Conservation (phyloP, 495 filamentous ascomycete species). For the Tuber magnatum region DNA sequence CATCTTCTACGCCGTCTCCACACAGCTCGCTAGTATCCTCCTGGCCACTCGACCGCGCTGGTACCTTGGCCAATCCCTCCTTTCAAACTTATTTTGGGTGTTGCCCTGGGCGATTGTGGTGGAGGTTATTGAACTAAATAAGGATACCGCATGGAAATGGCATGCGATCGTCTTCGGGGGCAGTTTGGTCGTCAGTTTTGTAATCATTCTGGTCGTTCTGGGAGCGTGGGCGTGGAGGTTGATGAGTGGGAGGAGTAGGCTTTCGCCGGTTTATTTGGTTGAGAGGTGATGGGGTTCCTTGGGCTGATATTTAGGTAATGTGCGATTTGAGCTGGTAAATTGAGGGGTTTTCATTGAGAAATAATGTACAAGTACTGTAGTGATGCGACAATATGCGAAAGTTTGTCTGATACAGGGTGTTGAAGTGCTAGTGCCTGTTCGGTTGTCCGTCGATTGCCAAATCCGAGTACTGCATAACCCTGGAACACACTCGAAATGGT, state of each 20-base stretch:
- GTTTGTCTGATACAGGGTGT: neutral
- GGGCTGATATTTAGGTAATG: neutral
- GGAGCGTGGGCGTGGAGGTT: conserved; percentile 53
- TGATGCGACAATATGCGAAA: neutral
- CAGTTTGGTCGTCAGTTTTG: conserved; percentile 59
- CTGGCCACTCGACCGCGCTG: conserved; percentile 59
- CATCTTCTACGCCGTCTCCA: conserved; percentile 61
- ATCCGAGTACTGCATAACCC: neutral
- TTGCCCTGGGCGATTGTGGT: conserved; percentile 64
- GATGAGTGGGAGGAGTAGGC: conserved; percentile 45
- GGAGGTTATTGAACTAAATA: conserved; percentile 46
- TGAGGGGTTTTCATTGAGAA: neutral
- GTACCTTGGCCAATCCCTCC: conserved; percentile 61
- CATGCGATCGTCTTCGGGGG: conserved; percentile 64
- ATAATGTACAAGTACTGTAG: neutral
- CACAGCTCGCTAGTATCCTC: conserved; percentile 59
- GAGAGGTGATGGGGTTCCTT: neutral
- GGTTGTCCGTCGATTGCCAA: neutral
- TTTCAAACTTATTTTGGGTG: conserved; percentile 59
- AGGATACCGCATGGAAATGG: conserved; percentile 58
- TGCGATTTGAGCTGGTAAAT: neutral
- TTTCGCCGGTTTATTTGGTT: conserved; percentile 15
- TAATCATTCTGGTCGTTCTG: conserved; percentile 50
- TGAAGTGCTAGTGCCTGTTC: neutral
- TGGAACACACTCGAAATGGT: too few relatives aligned